Percentiles rank a stretch among this genome's conserved stretches.
phyloP scores from a whole-genome alignment of 2,329 filamentous ascomycete species.

The Trichoderma koningii region DNA sequence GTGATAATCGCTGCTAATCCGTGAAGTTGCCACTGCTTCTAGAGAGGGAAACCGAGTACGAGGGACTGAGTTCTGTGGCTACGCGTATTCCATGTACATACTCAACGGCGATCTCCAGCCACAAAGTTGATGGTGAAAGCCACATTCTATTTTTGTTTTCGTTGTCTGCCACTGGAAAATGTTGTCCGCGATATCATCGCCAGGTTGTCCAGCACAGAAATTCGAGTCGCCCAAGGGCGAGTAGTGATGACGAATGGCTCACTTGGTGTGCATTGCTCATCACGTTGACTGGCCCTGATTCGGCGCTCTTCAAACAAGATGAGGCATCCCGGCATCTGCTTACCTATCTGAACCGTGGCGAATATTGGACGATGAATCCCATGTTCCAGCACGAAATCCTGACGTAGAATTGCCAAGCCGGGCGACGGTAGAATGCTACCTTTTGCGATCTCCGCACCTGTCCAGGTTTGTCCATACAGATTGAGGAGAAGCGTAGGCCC shows the following conservation, averaged over 20 bases:
- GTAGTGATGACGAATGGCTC: too few relatives aligned
- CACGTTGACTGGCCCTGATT: too few relatives aligned
- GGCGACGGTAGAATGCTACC: background rate
- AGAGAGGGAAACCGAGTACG: too few relatives aligned
- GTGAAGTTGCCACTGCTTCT: background rate
- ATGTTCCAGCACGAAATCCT: background rate
- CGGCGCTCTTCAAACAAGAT: too few relatives aligned
- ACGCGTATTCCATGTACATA: background rate
- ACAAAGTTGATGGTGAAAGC: background rate
- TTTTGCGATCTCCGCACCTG: background rate
- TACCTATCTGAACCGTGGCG: too few relatives aligned
- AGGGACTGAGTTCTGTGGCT: background rate
- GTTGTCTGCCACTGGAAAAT: background rate
- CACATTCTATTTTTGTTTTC: constrained; percentile 17
- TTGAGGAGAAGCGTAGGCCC: background rate
- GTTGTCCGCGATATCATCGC: too few relatives aligned
- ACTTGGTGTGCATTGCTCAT: too few relatives aligned
- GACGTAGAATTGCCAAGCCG: constrained; percentile 3
- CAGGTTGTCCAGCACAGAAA: too few relatives aligned
- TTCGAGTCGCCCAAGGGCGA: too few relatives aligned
- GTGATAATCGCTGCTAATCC: background rate
- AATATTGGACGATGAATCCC: too few relatives aligned
- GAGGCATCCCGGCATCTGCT: too few relatives aligned
- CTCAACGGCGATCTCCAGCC: constrained; percentile 3
- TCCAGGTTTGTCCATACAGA: background rate